Evolutionary conservation across 257 asterid genomes (phyloP).

Genomic region (Salvia miltiorrhiza): DNA sequence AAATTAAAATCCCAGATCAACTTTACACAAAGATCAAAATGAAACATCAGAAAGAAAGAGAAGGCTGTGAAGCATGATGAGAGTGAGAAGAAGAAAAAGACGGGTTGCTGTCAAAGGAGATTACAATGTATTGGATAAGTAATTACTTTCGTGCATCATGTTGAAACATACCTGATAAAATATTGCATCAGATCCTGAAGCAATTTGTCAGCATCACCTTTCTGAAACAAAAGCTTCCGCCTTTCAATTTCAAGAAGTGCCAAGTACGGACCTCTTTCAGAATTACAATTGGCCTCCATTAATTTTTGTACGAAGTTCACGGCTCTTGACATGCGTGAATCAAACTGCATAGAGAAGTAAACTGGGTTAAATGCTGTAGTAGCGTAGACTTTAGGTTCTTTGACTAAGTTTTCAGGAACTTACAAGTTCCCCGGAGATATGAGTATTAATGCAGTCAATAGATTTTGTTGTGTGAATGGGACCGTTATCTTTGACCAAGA

Average conservation of each 20-base stretch:
- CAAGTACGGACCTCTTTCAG: conserved; percentile 75
- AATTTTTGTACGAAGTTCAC: conserved; percentile 55
- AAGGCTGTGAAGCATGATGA: conserved; percentile 8
- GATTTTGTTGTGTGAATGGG: conserved; percentile 30
- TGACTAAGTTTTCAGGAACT: conserved; percentile 29
- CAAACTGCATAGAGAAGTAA: conserved; percentile 62
- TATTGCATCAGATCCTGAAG: conserved; percentile 61
- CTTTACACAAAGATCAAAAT: conserved; percentile 1
- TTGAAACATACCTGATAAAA: conserved; percentile 54
- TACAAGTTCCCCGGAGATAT: conserved; percentile 67
- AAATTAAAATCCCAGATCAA: not conserved
- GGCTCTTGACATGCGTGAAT: conserved; percentile 66
- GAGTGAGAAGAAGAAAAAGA: not conserved
- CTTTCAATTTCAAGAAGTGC: conserved; percentile 85
- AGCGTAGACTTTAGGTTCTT: conserved; percentile 14
- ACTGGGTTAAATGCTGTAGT: conserved; percentile 27
- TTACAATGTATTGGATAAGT: conserved; percentile 45
- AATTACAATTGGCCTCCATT: conserved; percentile 39
- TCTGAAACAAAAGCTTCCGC: conserved; percentile 62
- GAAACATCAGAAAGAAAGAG: conserved; percentile 18
- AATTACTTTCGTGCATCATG: conserved; percentile 22
- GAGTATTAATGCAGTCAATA: conserved; percentile 42
- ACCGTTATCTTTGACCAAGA: conserved; percentile 43
- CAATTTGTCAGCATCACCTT: conserved; percentile 58
- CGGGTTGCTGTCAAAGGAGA: not conserved